Evolutionary conservation across 2,329 filamentous ascomycete species (phyloP), one percentile per base, ranked within the genome.

Genomic region (Epichloe glyceriae): DNA sequence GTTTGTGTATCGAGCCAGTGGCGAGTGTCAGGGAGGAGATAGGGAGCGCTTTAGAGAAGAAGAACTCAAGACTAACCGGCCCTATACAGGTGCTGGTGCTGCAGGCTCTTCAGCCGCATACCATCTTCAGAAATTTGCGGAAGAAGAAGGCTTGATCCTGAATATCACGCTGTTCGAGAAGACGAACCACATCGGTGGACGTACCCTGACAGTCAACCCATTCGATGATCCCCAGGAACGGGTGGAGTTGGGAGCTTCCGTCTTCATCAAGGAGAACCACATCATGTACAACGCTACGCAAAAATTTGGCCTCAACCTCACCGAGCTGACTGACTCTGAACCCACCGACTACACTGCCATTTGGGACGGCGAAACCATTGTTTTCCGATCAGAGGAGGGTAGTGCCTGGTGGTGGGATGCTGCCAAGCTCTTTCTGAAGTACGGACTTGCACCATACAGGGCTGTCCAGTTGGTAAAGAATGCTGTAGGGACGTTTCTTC

Each of bases 161-260:
- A 85, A 95, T 57, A 84, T 97, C 59, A 95, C 89, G 20, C 73
- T 98, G 30, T 96, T 91, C 64, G 93, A 98, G 62, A 85, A 83
- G 58, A 82, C 80, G 15, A 65, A 72, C 34, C 87, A 82, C 57
- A 75, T 97, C 42, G 93, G 93, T 33, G 93, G 93, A 8, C 86
- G 93, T 26, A 86, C 86, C 7, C 86, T 90, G 33, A 97, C 90
- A 0, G 85, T 95, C 17, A 73, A 89, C 60, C 83, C 82, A 2
- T 91, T 85, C 63, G 76, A 79, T 55, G 75, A 91, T 58, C 72
- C 82, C 2, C 56, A 70, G 0, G 71, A 82, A 39, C 85, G 85
- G 1, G 78, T 95, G 37, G 93, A 98, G 65, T 73, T 97, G 1
- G 93, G 93, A 15, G 93, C 86, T 11, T 91, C 85, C 54, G 95